A percentile compares a stretch with the other conserved stretches of the same genome.
Evolutionary conservation across 1,139 yeast genomes (phyloP).

Genomic region (Hansenula sp.): DNA sequence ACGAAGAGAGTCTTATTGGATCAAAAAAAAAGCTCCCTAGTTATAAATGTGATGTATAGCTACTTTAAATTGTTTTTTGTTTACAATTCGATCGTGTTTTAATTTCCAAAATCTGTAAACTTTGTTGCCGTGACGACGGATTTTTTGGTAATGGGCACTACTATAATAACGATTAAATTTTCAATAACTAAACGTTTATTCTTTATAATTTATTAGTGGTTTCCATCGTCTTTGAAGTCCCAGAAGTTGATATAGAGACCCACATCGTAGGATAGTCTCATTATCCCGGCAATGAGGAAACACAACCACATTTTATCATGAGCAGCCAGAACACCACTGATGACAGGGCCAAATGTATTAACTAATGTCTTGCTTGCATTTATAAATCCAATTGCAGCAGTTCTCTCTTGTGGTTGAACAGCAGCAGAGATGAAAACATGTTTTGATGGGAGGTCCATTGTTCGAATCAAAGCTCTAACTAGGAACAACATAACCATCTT

Average conservation of each 20-base stretch:
- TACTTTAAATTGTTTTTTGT: background rate
- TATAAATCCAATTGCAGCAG: conserved; percentile 79
- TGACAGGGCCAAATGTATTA: conserved; percentile 71
- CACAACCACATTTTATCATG: conserved; percentile 47
- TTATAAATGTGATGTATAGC: background rate
- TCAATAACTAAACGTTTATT: background rate
- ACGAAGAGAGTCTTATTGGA: too few relatives aligned
- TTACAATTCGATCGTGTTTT: background rate
- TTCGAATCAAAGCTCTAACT: conserved; percentile 32
- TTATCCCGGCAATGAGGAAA: conserved; percentile 47
- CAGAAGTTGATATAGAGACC: conserved; percentile 36
- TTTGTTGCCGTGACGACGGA: background rate
- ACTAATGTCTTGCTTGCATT: conserved; percentile 84
- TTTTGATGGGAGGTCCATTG: conserved; percentile 89
- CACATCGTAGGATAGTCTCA: conserved; percentile 36
- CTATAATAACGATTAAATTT: too few relatives aligned
- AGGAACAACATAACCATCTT: conserved; percentile 26
- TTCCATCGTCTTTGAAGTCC: conserved; percentile 7
- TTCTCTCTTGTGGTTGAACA: conserved; percentile 62
- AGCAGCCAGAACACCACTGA: conserved; percentile 72
- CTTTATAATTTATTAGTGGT: background rate
- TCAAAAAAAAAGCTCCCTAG: too few relatives aligned
- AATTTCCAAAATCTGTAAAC: background rate
- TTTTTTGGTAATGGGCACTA: too few relatives aligned
- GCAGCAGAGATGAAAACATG: conserved; percentile 72